Conservation (phyloP, 768 basidiomycete genomes). For the Lactarius psammicola region DNA sequence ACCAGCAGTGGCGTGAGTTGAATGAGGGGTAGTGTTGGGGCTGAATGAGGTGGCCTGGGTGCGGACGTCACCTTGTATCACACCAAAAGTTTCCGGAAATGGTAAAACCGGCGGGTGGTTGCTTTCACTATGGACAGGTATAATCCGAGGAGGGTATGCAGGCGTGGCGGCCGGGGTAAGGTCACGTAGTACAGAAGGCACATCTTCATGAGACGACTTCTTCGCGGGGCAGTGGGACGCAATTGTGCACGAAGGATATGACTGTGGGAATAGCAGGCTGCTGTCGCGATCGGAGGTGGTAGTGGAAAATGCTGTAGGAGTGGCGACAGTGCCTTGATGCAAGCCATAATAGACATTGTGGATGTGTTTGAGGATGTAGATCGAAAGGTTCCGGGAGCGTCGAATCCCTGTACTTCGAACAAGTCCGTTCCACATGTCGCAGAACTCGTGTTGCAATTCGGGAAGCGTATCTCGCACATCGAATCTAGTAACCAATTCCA, state of each 20-base stretch:
- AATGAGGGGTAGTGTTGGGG: too few relatives aligned
- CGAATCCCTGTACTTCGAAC: not conserved
- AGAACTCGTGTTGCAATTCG: not conserved
- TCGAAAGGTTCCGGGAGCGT: not conserved
- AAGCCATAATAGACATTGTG: not conserved
- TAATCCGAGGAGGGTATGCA: too few relatives aligned
- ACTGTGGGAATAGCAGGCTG: not conserved
- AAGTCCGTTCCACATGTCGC: not conserved
- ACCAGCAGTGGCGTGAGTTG: too few relatives aligned
- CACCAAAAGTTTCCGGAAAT: too few relatives aligned
- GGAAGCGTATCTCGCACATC: not conserved
- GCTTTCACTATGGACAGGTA: too few relatives aligned
- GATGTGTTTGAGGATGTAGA: not conserved
- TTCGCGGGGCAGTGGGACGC: not conserved
- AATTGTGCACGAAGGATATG: not conserved
- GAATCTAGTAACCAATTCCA: not conserved
- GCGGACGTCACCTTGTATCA: too few relatives aligned
- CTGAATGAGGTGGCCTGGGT: too few relatives aligned
- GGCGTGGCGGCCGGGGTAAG: too few relatives aligned
- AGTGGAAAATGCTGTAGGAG: not conserved
- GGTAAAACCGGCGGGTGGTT: too few relatives aligned
- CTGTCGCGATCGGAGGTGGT: not conserved
- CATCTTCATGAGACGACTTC: too few relatives aligned
- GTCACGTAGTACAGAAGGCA: too few relatives aligned
- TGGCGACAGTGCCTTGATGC: not conserved